Conservation (phyloP, 257 asterid genomes). For the Eucommia ulmoides region DNA sequence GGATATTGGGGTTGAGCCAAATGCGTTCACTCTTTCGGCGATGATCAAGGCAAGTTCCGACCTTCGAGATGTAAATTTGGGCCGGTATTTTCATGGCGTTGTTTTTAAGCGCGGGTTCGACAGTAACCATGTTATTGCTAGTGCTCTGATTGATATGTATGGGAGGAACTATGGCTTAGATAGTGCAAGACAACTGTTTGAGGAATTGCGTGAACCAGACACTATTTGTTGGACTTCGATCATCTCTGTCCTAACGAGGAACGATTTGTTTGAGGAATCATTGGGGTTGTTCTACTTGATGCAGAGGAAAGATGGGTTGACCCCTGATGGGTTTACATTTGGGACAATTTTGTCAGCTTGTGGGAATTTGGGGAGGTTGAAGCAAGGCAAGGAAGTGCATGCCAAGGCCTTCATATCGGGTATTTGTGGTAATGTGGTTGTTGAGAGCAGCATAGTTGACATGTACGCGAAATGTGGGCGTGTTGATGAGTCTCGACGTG, state of each 20-base stretch:
- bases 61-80: constrained; percentile 27
- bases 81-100: constrained; percentile 46
- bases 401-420: constrained; percentile 34
- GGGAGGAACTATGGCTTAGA: constrained; percentile 33
- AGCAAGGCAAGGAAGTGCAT: constrained; percentile 63
- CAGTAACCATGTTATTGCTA: constrained; percentile 35
- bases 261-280: constrained; percentile 54
- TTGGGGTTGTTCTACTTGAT: constrained; percentile 34
- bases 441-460: constrained; percentile 62
- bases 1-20: constrained; percentile 36
- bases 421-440: constrained; percentile 39
- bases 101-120: constrained; percentile 44
- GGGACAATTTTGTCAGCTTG: constrained; percentile 71
- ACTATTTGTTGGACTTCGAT: constrained; percentile 67
- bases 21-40: constrained; percentile 58
- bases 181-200: constrained; percentile 40
- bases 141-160: constrained; percentile 79
- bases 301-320: constrained; percentile 27
- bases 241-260: constrained; percentile 66
- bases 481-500: constrained; percentile 40
- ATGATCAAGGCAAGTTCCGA: constrained; percentile 61
- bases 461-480: constrained; percentile 69
- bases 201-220: constrained; percentile 72
- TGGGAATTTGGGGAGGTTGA: constrained; percentile 65
- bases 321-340: constrained; percentile 50